Conservation (phyloP, 2,329 filamentous ascomycete species). For the Bipolaris bicolor region DNA sequence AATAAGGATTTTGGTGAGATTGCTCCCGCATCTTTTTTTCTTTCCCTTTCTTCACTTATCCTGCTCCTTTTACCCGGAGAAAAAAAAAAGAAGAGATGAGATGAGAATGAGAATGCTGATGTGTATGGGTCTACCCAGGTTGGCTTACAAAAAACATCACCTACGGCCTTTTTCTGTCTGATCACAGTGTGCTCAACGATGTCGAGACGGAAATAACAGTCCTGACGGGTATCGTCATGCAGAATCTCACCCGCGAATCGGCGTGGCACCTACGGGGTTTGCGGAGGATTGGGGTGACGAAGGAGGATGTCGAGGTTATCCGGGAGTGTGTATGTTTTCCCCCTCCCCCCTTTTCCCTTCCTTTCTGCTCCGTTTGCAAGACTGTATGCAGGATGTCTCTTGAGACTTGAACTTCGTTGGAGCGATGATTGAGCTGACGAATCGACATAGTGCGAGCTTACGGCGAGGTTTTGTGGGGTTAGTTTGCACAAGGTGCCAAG, state of each 20-base stretch:
- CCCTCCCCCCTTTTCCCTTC: too few species aligned
- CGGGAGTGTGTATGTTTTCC: conserved; percentile 48
- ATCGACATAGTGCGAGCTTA: conserved; percentile 34
- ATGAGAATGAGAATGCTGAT: conserved; percentile 2
- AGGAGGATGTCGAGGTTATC: conserved; percentile 52
- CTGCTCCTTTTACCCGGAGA: too few species aligned
- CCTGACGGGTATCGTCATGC: conserved; percentile 63
- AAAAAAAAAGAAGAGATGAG: too few species aligned
- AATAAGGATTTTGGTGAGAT: conserved; percentile 54
- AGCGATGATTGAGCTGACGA: conserved; percentile 11
- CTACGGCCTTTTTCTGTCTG: conserved; percentile 64
- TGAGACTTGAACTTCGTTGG: neutral
- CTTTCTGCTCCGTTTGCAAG: too few species aligned
- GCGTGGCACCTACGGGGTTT: conserved; percentile 63
- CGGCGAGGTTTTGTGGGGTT: conserved; percentile 37
- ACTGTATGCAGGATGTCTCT: too few species aligned
- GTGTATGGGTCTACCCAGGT: conserved; percentile 27
- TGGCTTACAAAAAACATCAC: conserved; percentile 63
- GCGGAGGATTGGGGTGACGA: conserved; percentile 56
- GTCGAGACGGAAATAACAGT: conserved; percentile 63
- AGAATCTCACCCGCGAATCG: conserved; percentile 61
- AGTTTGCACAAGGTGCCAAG: conserved; percentile 37
- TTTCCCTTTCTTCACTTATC: too few species aligned
- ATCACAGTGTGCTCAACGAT: conserved; percentile 61
- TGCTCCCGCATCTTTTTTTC: too few species aligned